These are phyloP conservation scores for Gigaspora rosea DNA, from an alignment of 192 early-diverging fungal species.

Conservation along the genomic window DNA sequence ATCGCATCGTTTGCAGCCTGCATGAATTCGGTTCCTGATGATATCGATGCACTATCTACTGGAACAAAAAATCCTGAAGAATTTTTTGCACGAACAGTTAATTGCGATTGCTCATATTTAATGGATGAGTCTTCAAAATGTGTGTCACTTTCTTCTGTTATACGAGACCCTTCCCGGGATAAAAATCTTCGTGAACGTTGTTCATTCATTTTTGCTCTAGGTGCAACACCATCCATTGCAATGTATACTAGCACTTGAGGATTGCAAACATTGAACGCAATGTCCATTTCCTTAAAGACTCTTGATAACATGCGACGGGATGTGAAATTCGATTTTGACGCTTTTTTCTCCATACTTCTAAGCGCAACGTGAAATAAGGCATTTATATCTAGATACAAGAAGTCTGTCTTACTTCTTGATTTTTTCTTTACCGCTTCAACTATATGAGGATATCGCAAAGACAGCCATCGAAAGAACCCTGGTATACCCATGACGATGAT, in stretches of 20 bases:
- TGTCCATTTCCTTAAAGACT: conserved; percentile 30
- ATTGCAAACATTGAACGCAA: not conserved
- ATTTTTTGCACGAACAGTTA: too few species aligned
- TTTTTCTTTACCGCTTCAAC: conserved; percentile 3
- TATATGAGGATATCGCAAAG: conserved; percentile 18
- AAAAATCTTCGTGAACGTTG: conserved; percentile 20
- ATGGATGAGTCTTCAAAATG: not conserved
- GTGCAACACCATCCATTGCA: conserved; percentile 35
- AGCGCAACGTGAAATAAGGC: conserved; percentile 20
- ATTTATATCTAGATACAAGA: conserved; percentile 34
- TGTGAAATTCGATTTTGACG: not conserved
- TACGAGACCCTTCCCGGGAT: not conserved
- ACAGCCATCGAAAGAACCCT: conserved; percentile 28
- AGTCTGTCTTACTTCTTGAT: conserved; percentile 4
- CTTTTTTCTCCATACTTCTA: not conserved
- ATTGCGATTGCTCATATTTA: not conserved
- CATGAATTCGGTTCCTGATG: conserved; percentile 29
- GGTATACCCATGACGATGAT: conserved; percentile 17
- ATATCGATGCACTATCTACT: conserved; percentile 14
- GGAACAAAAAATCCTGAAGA: conserved; percentile 26
- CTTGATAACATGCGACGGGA: conserved; percentile 16
- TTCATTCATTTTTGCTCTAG: conserved; percentile 32
- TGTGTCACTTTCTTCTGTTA: not conserved
- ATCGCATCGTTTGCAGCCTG: conserved; percentile 23
- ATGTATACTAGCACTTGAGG: conserved; percentile 26